These are phyloP conservation scores for Parietichytrium sp. DNA, from an alignment of 108 stramenopile genomes.

Conservation along the genomic window DNA sequence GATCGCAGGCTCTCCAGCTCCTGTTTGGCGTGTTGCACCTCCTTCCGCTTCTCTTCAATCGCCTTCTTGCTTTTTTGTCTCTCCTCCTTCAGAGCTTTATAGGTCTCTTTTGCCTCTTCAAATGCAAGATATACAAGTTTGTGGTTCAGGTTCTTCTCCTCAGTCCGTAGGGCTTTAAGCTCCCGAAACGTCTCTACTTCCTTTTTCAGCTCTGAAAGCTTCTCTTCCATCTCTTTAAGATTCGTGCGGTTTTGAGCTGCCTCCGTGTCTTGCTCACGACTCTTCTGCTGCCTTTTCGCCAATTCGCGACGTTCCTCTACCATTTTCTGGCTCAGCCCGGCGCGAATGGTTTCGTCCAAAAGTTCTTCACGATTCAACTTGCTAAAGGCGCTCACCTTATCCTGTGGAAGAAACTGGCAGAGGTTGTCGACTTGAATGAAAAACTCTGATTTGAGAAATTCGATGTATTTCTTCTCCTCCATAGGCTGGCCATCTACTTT, in stretches of 20 bases:
- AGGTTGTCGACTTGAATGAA: constrained; percentile 85
- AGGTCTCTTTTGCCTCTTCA: constrained; percentile 43
- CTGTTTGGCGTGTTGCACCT: constrained; percentile 51
- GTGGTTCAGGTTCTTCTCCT: neutral
- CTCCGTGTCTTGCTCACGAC: neutral
- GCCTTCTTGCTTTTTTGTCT: constrained; percentile 15
- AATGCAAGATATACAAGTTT: too few species aligned
- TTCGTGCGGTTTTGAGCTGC: too few species aligned
- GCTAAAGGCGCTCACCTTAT: constrained; percentile 84
- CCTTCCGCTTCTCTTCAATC: constrained; percentile 17
- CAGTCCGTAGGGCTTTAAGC: neutral
- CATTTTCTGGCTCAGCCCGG: neutral
- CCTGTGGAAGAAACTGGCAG: constrained; percentile 93
- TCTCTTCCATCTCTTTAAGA: neutral
- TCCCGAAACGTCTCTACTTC: neutral
- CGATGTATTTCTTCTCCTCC: constrained; percentile 61
- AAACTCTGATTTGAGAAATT: constrained; percentile 64
- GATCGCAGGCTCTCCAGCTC: constrained; percentile 55
- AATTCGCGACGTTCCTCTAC: neutral
- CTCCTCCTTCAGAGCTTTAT: constrained; percentile 61
- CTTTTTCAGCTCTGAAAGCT: neutral
- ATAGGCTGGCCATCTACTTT: constrained; percentile 57
- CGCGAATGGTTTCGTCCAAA: constrained; percentile 14
- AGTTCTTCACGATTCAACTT: constrained; percentile 60
- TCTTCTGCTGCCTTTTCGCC: neutral